Evolutionary conservation across 805 yeast species (phyloP), one percentile per base, ranked within the genome.

Genomic region (Naumovozyma dairenensis): DNA sequence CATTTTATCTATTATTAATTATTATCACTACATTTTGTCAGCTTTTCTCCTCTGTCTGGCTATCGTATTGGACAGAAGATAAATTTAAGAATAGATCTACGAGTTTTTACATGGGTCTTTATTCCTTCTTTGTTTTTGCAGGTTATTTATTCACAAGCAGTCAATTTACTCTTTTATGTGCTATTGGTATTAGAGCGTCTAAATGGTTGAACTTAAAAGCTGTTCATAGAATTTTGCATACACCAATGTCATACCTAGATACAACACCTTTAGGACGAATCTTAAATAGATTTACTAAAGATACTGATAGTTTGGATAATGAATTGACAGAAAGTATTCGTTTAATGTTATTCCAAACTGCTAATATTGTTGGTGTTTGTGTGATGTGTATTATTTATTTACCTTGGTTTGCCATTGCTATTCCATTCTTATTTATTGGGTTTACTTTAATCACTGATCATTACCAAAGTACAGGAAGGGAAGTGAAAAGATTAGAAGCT

Each of bases 221-320:
- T 3, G 66, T 78, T 21, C 58, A 69, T 28, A 69, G 67, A 28
- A 63, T 85, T 13, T 59, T 85, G 39, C 77, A 77, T 40, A 77
- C 92, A 1, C 94, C 94, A 27, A 81, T 83, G 89, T 60, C 79
- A 0, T 85, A 71, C 50, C 72, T 84, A 63, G 95, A 85, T 54
- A 76, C 85, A 4, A 80, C 93, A 0, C 96, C 96, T 2, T 65
- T 82, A 58, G 95, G 96, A 4, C 71, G 95, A 48, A 78, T 85
- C 38, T 64, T 85, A 50, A 85, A 83, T 57, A 65, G 95, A 42
- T 85, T 85, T 53, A 83, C 94, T 2, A 83, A 83, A 46, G 96
- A 85, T 55, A 80, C 92, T 0, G 94, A 85, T 53, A 76, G 77
- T 21, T 63, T 84, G 53, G 95, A 85, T 53, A 82, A 83, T 50